phyloP scores from a whole-genome alignment of 441 rosid species.

The Populus hybrid region DNA sequence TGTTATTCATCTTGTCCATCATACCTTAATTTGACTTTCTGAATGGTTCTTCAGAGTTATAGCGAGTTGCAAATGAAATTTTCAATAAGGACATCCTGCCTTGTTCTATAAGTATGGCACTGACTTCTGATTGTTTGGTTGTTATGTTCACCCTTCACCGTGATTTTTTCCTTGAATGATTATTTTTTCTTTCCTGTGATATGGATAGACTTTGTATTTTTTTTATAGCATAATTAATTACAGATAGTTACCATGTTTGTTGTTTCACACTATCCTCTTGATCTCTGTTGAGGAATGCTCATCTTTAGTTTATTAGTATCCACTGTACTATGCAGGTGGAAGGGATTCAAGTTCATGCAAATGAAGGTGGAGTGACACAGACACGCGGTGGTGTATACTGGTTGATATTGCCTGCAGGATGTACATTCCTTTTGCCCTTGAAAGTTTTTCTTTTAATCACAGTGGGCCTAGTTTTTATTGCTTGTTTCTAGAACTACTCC shows the following conservation, averaged over 20 bases:
- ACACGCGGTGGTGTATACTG: constrained; percentile 89
- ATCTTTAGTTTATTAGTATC: not conserved
- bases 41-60: not conserved
- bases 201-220: not conserved
- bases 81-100: not conserved
- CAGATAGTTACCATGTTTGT: not conserved
- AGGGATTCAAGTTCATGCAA: constrained; percentile 83
- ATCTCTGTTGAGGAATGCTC: constrained; percentile 4
- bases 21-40: not conserved
- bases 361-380: constrained; percentile 84
- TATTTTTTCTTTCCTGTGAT: not conserved
- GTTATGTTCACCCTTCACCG: not conserved
- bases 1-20: not conserved
- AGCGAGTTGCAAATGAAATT: not conserved
- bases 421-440: constrained; percentile 40
- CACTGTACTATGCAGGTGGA: constrained; percentile 52
- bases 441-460: constrained; percentile 16
- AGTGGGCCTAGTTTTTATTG: not conserved
- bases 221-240: not conserved
- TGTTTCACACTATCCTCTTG: not conserved
- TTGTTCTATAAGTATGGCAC: not conserved
- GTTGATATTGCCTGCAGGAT: constrained; percentile 93
- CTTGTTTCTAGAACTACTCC: not conserved
- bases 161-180: not conserved
- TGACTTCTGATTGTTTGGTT: not conserved